These are phyloP conservation scores for Phytophthora pisi DNA, from an alignment of 352 stramenopile species.

Conservation along the genomic window DNA sequence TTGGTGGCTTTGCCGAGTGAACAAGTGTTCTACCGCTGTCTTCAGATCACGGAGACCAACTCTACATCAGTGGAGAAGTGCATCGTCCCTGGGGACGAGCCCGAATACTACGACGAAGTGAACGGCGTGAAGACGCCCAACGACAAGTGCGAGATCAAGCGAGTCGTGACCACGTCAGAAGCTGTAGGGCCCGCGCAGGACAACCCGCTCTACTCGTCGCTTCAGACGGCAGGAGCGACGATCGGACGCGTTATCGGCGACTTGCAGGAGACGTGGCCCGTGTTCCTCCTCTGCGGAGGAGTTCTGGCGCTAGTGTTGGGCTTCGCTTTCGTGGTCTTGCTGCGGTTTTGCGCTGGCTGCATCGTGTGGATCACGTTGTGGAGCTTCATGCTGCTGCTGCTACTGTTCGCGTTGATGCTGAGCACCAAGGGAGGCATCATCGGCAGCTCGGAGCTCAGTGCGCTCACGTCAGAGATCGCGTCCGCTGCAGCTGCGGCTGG, in stretches of 20 bases:
- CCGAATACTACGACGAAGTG: slow-evolving; percentile 71
- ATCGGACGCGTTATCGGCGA: slow-evolving; percentile 74
- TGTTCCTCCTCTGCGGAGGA: slow-evolving; percentile 58
- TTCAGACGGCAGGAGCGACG: slow-evolving; percentile 53
- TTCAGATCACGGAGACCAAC: slow-evolving; percentile 70
- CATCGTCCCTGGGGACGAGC: slow-evolving; percentile 64
- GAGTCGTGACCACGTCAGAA: slow-evolving; percentile 59
- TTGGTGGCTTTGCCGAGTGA: slow-evolving; percentile 68
- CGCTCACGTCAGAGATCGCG: slow-evolving; percentile 46
- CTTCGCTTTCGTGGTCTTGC: slow-evolving; percentile 70
- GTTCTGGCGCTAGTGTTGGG: slow-evolving; percentile 58
- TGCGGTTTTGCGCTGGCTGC: slow-evolving; percentile 75
- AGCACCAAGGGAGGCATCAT: slow-evolving; percentile 82
- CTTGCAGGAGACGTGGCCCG: slow-evolving; percentile 58
- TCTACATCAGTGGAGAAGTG: slow-evolving; percentile 71
- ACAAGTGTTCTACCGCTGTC: slow-evolving; percentile 79
- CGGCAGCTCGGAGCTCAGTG: slow-evolving; percentile 44
- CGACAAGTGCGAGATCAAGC: slow-evolving; percentile 78
- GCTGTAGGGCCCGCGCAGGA: slow-evolving; percentile 59
- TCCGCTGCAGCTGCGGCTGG: slow-evolving; percentile 47
- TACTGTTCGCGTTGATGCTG: slow-evolving; percentile 76
- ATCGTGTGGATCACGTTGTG: slow-evolving; percentile 80
- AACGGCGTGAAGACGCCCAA: slow-evolving; percentile 59
- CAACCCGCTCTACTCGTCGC: slow-evolving; percentile 81
- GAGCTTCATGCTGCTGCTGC: slow-evolving; percentile 64